A percentile compares a stretch with the other conserved stretches of the same genome.
These are phyloP conservation scores for Taiozyma sp. DNA, from an alignment of 1,139 yeast species.

Conservation along the genomic window DNA sequence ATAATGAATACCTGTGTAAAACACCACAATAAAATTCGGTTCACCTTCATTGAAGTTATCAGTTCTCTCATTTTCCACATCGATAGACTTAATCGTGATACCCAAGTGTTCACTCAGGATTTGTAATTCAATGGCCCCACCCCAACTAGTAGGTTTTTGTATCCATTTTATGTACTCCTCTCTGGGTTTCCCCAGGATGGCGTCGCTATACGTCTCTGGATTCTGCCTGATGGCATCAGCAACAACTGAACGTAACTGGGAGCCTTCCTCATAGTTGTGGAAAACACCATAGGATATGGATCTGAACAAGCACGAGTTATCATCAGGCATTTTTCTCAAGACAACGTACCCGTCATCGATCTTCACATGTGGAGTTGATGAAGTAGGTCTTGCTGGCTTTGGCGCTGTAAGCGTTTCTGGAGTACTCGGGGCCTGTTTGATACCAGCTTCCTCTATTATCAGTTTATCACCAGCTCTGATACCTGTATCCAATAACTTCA, in stretches of 20 bases:
- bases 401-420: background rate
- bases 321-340: conserved; percentile 66
- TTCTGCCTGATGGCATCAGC: conserved; percentile 40
- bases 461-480: conserved; percentile 56
- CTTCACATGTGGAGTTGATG: conserved; percentile 8
- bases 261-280: conserved; percentile 34
- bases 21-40: conserved; percentile 43
- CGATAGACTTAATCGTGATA: conserved; percentile 56
- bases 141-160: conserved; percentile 60
- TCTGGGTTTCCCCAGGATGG: conserved; percentile 50
- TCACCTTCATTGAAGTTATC: conserved; percentile 48
- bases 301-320: conserved; percentile 75
- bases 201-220: conserved; percentile 45
- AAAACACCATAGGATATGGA: conserved; percentile 54
- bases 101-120: conserved; percentile 52
- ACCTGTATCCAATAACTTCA: conserved; percentile 34
- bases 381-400: conserved; percentile 12
- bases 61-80: conserved; percentile 57
- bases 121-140: conserved; percentile 78
- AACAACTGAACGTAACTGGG: conserved; percentile 42
- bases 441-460: conserved; percentile 28
- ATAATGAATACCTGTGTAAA: conserved; percentile 74
- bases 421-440: background rate
- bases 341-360: conserved; percentile 16
- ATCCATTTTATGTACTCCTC: conserved; percentile 61